Percentiles rank a stretch among this genome's conserved stretches.
Evolutionary conservation across 2,329 filamentous ascomycete species (phyloP).

Genomic region (Thyridium curvatum): DNA sequence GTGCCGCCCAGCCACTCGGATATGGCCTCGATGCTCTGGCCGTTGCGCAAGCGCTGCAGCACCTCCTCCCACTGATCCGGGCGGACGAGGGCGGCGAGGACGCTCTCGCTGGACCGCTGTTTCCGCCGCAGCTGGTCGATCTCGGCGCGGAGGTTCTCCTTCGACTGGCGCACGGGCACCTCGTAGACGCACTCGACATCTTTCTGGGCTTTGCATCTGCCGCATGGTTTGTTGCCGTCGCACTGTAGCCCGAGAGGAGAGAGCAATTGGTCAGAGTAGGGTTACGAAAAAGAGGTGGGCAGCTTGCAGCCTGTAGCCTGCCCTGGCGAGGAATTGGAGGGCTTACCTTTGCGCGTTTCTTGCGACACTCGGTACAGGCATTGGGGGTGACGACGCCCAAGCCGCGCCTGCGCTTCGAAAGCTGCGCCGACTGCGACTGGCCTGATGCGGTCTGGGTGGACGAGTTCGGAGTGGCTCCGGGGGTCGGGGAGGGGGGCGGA

Average conservation of each 20-base stretch:
- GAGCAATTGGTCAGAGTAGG: neutral
- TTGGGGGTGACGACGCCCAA: slow-evolving; percentile 52
- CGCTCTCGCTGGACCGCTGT: slow-evolving; percentile 47
- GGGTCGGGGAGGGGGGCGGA: slow-evolving; percentile 1
- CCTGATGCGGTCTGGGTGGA: slow-evolving; percentile 11
- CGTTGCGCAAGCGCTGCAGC: slow-evolving; percentile 43
- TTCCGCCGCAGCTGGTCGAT: slow-evolving; percentile 50
- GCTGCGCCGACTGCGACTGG: slow-evolving; percentile 14
- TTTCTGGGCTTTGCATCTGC: slow-evolving; percentile 47
- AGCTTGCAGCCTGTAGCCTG: neutral
- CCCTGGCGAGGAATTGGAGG: neutral
- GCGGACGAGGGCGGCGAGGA: slow-evolving; percentile 47
- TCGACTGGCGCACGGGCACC: slow-evolving; percentile 56
- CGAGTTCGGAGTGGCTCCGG: slow-evolving; percentile 2
- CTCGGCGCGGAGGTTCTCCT: slow-evolving; percentile 53
- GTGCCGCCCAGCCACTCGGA: slow-evolving; percentile 43
- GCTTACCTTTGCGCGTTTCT: slow-evolving; percentile 54
- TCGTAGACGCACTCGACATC: slow-evolving; percentile 55
- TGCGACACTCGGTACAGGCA: slow-evolving; percentile 55
- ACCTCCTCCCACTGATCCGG: slow-evolving; percentile 49
- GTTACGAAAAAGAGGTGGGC: neutral
- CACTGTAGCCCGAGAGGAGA: slow-evolving; percentile 33
- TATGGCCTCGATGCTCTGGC: slow-evolving; percentile 48
- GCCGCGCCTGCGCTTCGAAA: slow-evolving; percentile 46
- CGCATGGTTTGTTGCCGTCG: slow-evolving; percentile 51